These are phyloP conservation scores for Fusarium caatingaense DNA, from an alignment of 2,329 filamentous ascomycete species.

Conservation along the genomic window DNA sequence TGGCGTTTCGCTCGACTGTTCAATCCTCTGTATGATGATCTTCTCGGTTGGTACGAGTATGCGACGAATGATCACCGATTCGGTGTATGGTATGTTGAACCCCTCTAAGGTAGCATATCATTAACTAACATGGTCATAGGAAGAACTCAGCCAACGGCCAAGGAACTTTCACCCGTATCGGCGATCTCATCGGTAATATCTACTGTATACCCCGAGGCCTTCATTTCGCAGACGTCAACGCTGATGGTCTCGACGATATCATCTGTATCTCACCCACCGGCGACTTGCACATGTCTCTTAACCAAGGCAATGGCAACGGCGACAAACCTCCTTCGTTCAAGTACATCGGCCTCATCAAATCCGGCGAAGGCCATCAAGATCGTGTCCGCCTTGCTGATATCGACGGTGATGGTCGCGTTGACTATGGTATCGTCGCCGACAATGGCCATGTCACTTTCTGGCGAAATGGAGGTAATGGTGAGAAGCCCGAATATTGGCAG, in stretches of 20 bases:
- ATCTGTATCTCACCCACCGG: neutral
- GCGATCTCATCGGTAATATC: slow-evolving; percentile 9
- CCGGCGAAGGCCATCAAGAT: slow-evolving; percentile 9
- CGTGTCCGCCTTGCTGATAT: slow-evolving; percentile 48
- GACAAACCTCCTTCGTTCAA: slow-evolving; percentile 11
- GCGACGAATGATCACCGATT: neutral
- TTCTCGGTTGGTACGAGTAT: neutral
- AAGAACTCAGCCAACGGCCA: neutral
- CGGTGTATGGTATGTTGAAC: neutral
- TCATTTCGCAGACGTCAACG: slow-evolving; percentile 12
- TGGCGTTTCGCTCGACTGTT: neutral
- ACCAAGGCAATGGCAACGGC: neutral
- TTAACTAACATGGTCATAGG: neutral
- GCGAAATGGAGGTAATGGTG: slow-evolving; percentile 48
- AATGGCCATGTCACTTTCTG: slow-evolving; percentile 47
- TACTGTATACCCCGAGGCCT: slow-evolving; percentile 3
- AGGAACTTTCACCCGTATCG: slow-evolving; percentile 26
- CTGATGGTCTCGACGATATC: slow-evolving; percentile 28
- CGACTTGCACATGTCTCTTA: neutral
- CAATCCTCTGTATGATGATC: neutral
- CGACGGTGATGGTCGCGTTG: slow-evolving; percentile 47
- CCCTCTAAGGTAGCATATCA: neutral
- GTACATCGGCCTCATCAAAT: neutral
- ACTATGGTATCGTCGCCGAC: slow-evolving; percentile 48
- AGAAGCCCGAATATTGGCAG: slow-evolving; percentile 51